Evolutionary conservation across 2,329 filamentous ascomycete genomes (phyloP), one percentile per base, ranked within the genome.

Genomic region (Chlorencoelia australis): DNA sequence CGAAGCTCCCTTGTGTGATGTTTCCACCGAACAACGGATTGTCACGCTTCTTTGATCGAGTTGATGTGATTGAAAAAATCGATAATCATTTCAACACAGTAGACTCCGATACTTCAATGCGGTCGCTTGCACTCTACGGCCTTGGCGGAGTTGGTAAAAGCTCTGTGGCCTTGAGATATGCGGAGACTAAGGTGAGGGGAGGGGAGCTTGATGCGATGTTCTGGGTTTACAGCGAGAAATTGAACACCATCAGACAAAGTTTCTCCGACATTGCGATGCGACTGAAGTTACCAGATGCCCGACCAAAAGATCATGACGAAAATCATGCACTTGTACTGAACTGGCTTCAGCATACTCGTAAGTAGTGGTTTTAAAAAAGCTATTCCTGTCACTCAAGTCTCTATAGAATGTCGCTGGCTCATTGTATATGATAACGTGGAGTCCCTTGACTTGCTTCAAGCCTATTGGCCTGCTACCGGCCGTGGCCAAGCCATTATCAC

Each of bases 241-340:
- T 19, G 13, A 39, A 29, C 11, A 34, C 44, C 16, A 32, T 50
- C 6, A 33, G 39, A n/a, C 42, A 49, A 27, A 50, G 47, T 24
- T 50, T 50, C 28, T 44, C 44, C n/a, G 36, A 49, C 36, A 43
- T 49, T 28, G 39, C 40, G 8, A 30, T 45, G 10, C 24, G 29
- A 14, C 39, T 49, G 1, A 41, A 41, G 33, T 35, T 50, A 28
- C 42, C 33, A 15, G 42, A 34, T 17, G 37, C 43, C 29, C 32
- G 14, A 28, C 30, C 18, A n/a, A 21, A 33, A 8, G 13, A n/a
- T 18, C 37, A 39, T 24, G 37, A 39, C 14, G 37, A 39, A n/a
- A 39, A 39, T 19, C 25, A 14, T n/a, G 16, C 30, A 13, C 22
- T 39, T 22, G 17, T 39, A 7, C 17, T 20, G 20, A 30, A 34